phyloP scores from a whole-genome alignment of 345 rosid genomes.

The Gynandropsis gynandra region DNA sequence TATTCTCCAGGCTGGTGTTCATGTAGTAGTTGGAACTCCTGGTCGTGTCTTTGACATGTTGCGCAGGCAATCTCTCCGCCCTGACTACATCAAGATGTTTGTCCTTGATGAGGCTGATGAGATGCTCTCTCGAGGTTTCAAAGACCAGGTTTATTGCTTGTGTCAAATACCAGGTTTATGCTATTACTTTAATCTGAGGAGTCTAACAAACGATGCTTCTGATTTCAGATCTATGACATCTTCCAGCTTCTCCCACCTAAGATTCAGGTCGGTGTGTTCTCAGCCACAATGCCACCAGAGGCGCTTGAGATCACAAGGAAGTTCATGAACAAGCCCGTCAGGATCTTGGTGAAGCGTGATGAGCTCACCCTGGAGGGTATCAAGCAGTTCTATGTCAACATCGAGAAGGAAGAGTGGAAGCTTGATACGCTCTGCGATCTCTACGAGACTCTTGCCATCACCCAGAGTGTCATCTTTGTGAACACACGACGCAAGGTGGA shows the following conservation, averaged over 20 bases:
- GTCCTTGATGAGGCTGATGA: conserved; percentile 80
- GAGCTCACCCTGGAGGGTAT: conserved; percentile 78
- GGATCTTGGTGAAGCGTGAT: conserved; percentile 72
- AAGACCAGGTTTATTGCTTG: conserved; percentile 51
- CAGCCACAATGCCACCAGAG: conserved; percentile 79
- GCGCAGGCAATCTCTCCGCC: conserved; percentile 65
- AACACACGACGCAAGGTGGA: conserved; percentile 72
- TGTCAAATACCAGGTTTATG: neutral
- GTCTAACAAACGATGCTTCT: neutral
- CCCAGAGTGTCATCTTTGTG: conserved; percentile 69
- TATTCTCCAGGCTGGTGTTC: conserved; percentile 67
- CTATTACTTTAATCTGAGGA: neutral
- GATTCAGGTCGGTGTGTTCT: conserved; percentile 72
- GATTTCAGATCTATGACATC: conserved; percentile 58
- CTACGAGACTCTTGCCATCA: conserved; percentile 66
- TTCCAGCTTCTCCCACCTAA: conserved; percentile 68
- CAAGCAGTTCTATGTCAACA: conserved; percentile 61
- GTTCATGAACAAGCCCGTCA: conserved; percentile 72
- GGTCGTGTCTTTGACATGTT: conserved; percentile 86
- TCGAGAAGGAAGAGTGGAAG: conserved; percentile 78
- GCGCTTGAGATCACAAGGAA: conserved; percentile 78
- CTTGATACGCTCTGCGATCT: conserved; percentile 70
- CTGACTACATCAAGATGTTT: conserved; percentile 61
- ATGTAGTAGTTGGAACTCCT: conserved; percentile 78
- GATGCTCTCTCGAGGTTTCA: conserved; percentile 82